A percentile compares a stretch with the other conserved stretches of the same genome.
phyloP scores from a whole-genome alignment of 306 rosid species.

The Benincasa hispida region DNA sequence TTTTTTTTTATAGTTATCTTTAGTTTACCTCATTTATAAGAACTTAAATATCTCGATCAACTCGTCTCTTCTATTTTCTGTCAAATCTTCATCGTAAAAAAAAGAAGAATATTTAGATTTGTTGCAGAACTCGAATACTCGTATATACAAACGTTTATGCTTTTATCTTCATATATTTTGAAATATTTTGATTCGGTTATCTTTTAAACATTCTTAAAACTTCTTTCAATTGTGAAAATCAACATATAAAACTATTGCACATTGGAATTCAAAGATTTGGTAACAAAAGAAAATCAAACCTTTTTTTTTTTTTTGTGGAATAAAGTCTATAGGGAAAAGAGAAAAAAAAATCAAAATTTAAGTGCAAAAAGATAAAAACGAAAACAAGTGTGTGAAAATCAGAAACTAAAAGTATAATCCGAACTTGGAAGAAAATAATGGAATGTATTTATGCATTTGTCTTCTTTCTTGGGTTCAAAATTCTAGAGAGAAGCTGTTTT shows the following conservation, averaged over 20 bases:
- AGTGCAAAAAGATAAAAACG: background rate
- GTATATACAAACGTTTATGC: background rate
- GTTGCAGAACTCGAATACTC: background rate
- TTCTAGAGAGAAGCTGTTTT: background rate
- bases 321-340: background rate
- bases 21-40: background rate
- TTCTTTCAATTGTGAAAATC: background rate
- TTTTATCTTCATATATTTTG: no score
- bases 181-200: no score
- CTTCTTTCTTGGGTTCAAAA: background rate
- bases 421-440: background rate
- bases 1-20: background rate
- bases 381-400: no score
- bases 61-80: background rate
- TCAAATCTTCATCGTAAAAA: background rate
- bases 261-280: background rate
- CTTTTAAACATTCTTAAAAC: background rate
- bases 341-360: no score
- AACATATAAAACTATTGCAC: background rate
- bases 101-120: no score
- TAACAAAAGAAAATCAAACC: background rate
- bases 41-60: background rate
- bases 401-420: background rate
- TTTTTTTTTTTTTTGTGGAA: no score
- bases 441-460: background rate